Conservation (phyloP, 192 early-diverging fungal genomes). For the Entophlyctis luteolus region DNA sequence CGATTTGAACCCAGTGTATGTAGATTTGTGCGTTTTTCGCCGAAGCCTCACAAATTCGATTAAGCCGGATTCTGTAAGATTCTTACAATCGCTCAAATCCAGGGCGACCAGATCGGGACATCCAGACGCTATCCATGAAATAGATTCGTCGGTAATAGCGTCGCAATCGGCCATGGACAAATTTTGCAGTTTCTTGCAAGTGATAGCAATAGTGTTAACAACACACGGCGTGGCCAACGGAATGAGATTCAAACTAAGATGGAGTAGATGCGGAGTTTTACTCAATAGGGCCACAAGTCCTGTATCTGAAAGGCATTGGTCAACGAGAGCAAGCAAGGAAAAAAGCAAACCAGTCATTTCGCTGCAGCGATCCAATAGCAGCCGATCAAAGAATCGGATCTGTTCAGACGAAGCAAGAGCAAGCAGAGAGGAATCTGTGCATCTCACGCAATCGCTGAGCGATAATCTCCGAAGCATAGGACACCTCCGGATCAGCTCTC, state of each 20-base stretch:
- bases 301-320: too few species aligned
- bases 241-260: constrained; percentile 6
- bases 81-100: constrained; percentile 8
- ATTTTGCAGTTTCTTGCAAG: not conserved
- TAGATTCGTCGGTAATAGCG: not conserved
- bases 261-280: not conserved
- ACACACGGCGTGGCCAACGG: constrained; percentile 2
- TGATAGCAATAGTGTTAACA: not conserved
- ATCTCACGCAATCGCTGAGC: constrained; percentile 13
- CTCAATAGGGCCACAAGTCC: constrained; percentile 10
- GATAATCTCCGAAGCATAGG: not conserved
- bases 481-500: not conserved
- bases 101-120: not conserved
- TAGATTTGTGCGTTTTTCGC: too few species aligned
- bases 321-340: not conserved
- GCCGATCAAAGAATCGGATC: not conserved
- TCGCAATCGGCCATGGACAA: constrained; percentile 16
- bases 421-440: constrained; percentile 7
- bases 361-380: constrained; percentile 18
- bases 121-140: not conserved
- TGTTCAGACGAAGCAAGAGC: not conserved
- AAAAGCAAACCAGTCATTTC: constrained; percentile 12
- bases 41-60: not conserved
- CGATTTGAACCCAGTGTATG: not conserved
- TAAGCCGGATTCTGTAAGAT: constrained; percentile 8